Base-by-base conservation (phyloP, 345 rosid species). In the Pseudoturritis turrita region DNA sequence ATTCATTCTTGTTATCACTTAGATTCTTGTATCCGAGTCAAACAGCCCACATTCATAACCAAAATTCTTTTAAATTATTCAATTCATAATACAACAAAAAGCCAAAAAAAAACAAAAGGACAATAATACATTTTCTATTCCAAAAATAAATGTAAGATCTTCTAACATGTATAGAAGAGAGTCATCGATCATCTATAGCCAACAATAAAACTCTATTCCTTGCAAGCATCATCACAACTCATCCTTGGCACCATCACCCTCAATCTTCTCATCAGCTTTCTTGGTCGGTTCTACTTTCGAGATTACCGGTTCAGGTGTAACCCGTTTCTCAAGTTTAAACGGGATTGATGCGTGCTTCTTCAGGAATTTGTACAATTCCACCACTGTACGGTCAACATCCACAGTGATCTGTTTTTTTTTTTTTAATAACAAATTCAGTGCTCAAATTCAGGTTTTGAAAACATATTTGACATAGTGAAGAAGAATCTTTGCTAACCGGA, bases 301-400 rank as follows among this genome's bases (percentile, higher is more conserved):
- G 15, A 56, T 57, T 23, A 63, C 55, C 54, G 71, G 75, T 68
- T 75, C 75, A 43, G 69, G 58, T 46, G 46, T 50, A n/a, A 76
- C 80, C 12, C 93, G 91, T 61, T 91, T 91, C 80, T 85, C 84
- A 65, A 95, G 95, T 83, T 88, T 95, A 83, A 91, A 95, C 62
- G 98, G 98, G 67, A 87, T 83, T 10, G 99, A 87, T 2, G 99
- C 98, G 14, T 95, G 83, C 51, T 88, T 89, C 88, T 92, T 92
- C 50, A 95, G 76, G 83, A 95, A 91, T 68, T 95, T 91, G 57
- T 89, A 95, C 4, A 89, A 57, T 63, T 92, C 99, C 69, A 91
- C 96, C 60, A 92, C 99, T 0, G 99, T 95, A 5, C 99, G 85
- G 79, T 95, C 98, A 0, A 85, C 71, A 62, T 95, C 99, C 39